phyloP scores from a whole-genome alignment of 306 rosid species.

The Biancaea sappan region DNA sequence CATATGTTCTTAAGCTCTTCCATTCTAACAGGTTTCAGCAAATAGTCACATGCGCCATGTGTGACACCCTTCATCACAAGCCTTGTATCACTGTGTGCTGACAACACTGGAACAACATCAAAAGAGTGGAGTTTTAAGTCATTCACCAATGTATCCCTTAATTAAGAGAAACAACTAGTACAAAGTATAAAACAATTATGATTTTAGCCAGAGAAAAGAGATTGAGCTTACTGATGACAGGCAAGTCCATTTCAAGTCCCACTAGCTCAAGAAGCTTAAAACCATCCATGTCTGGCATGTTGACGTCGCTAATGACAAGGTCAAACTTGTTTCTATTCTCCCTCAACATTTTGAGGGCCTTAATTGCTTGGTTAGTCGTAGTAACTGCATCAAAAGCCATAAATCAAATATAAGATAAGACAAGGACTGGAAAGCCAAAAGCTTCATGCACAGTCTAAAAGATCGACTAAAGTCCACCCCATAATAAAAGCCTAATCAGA shows the following conservation, averaged over 20 bases:
- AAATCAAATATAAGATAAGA: conserved; percentile 24
- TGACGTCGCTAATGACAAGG: conserved; percentile 81
- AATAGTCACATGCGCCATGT: conserved; percentile 84
- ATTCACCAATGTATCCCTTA: not conserved
- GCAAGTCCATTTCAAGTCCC: conserved; percentile 91
- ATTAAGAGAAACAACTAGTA: conserved; percentile 15
- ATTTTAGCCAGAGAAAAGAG: too few relatives aligned
- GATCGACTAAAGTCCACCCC: not conserved
- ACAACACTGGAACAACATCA: conserved; percentile 61
- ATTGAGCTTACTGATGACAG: conserved; percentile 75
- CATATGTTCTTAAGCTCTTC: conserved; percentile 86
- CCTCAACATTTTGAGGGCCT: conserved; percentile 74
- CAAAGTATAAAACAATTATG: too few relatives aligned
- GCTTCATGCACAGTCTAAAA: not conserved
- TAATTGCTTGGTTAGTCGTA: conserved; percentile 58
- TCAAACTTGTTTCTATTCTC: conserved; percentile 69
- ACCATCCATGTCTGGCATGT: conserved; percentile 94
- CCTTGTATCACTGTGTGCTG: conserved; percentile 66
- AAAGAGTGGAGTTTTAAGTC: conserved; percentile 19
- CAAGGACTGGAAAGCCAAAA: conserved; percentile 14
- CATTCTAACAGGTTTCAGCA: conserved; percentile 74
- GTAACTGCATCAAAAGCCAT: conserved; percentile 63
- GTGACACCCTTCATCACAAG: conserved; percentile 87
- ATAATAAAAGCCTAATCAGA: not conserved
- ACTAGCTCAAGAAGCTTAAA: conserved; percentile 81